Percentiles rank a stretch among this genome's conserved stretches.
phyloP scores from a whole-genome alignment of 2,329 filamentous ascomycete species.

The Neofusicoccum umdonicola region DNA sequence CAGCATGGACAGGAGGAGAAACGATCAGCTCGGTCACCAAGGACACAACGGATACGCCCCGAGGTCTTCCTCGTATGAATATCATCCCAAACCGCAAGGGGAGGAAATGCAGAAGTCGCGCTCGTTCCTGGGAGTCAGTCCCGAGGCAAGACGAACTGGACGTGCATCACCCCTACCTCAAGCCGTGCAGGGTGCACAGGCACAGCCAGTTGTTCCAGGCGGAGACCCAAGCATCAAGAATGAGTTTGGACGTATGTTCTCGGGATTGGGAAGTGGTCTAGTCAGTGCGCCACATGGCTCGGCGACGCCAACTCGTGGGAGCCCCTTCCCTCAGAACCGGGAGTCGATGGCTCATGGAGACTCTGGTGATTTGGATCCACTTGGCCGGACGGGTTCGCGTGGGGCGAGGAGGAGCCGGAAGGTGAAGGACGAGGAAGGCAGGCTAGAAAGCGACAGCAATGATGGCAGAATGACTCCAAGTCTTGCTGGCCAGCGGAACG shows the following conservation, averaged over 20 bases:
- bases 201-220: conserved; percentile 72
- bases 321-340: conserved; percentile 43
- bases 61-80: conserved; percentile 31
- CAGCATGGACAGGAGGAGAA: conserved; percentile 32
- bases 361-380: conserved; percentile 26
- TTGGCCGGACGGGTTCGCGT: conserved; percentile 38
- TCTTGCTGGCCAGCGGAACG: conserved; percentile 58
- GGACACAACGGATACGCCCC: conserved; percentile 31
- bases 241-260: conserved; percentile 92
- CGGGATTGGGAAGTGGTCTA: conserved; percentile 76
- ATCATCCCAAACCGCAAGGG: conserved; percentile 42
- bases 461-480: conserved; percentile 62
- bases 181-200: conserved; percentile 88
- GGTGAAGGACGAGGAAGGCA: conserved; percentile 71
- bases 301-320: conserved; percentile 54
- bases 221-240: conserved; percentile 89
- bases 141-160: conserved; percentile 77
- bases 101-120: conserved; percentile 61
- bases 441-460: conserved; percentile 64
- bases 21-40: conserved; percentile 35
- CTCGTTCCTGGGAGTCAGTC: conserved; percentile 68
- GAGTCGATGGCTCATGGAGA: conserved; percentile 28
- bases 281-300: conserved; percentile 54
- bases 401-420: conserved; percentile 52
- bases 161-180: conserved; percentile 86